Percentiles rank a stretch among this genome's conserved stretches.
These are phyloP conservation scores for Tremella mesenterica DNA, from an alignment of 768 basidiomycete species.

Conservation along the genomic window DNA sequence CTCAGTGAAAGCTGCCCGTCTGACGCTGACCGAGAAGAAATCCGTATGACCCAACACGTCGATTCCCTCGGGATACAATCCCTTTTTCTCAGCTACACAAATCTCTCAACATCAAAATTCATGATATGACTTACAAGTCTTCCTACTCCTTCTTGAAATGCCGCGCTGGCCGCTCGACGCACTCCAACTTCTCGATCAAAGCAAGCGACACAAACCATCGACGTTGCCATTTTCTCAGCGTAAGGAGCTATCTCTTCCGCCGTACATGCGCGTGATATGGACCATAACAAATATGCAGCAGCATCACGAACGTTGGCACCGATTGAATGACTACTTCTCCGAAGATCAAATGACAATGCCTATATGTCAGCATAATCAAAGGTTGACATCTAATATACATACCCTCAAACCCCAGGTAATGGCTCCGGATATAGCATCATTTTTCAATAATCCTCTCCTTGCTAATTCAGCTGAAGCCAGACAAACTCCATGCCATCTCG, in stretches of 20 bases:
- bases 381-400: background rate
- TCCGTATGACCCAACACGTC: constrained; percentile 85
- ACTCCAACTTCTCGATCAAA: constrained; percentile 94
- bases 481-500: constrained; percentile 90
- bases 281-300: constrained; percentile 89
- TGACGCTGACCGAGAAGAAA: constrained; percentile 83
- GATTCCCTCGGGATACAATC: constrained; percentile 85
- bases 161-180: constrained; percentile 88
- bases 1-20: constrained; percentile 71
- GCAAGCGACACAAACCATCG: constrained; percentile 67
- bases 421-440: constrained; percentile 55
- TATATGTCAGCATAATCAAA: constrained; percentile 41
- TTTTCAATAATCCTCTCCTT: constrained; percentile 62
- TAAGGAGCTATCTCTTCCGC: constrained; percentile 52
- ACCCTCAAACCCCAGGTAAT: constrained; percentile 78
- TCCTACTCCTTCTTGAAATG: constrained; percentile 94
- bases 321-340: constrained; percentile 84
- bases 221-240: constrained; percentile 58
- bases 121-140: constrained; percentile 59
- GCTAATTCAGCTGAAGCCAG: constrained; percentile 88
- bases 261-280: constrained; percentile 64
- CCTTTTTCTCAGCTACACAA: constrained; percentile 50
- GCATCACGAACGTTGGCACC: constrained; percentile 93
- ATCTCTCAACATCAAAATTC: background rate
- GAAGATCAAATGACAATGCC: constrained; percentile 86